Conservation (phyloP, 345 rosid genomes). For the Jatropha curcas region DNA sequence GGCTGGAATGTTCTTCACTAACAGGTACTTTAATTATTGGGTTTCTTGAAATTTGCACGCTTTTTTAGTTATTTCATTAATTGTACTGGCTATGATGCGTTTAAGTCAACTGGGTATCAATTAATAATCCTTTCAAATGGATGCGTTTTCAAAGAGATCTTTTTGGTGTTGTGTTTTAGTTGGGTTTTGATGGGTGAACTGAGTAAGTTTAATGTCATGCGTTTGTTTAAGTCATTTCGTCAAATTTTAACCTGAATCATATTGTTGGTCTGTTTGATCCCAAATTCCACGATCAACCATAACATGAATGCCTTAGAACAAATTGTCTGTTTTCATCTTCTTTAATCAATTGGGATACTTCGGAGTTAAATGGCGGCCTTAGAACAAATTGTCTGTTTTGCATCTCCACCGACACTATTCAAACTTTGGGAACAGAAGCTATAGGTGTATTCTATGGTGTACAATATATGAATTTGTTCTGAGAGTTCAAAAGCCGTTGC, state of each 20-base stretch:
- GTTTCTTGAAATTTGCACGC: constrained; percentile 6
- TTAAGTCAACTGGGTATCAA: constrained; percentile 17
- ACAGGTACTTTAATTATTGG: constrained; percentile 44
- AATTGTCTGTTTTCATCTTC: background rate
- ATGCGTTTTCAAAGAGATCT: background rate
- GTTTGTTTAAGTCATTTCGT: constrained; percentile 12
- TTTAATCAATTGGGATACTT: background rate
- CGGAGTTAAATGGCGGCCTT: background rate
- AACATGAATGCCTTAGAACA: constrained; percentile 8
- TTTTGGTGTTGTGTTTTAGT: background rate
- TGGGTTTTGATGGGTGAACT: background rate
- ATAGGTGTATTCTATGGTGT: background rate
- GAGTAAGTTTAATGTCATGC: background rate
- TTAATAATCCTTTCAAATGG: background rate
- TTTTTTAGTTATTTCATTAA: background rate
- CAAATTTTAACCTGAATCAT: background rate
- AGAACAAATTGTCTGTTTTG: no score
- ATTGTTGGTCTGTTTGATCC: background rate
- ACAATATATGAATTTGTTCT: background rate
- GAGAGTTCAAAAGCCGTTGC: background rate
- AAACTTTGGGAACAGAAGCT: constrained; percentile 1
- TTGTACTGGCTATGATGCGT: constrained; percentile 13
- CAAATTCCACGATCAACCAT: background rate
- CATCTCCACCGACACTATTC: constrained; percentile 20
- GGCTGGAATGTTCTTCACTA: constrained; percentile 79